Base-by-base conservation (phyloP, 2,329 filamentous ascomycete species). In the Thielaviopsis populi region DNA sequence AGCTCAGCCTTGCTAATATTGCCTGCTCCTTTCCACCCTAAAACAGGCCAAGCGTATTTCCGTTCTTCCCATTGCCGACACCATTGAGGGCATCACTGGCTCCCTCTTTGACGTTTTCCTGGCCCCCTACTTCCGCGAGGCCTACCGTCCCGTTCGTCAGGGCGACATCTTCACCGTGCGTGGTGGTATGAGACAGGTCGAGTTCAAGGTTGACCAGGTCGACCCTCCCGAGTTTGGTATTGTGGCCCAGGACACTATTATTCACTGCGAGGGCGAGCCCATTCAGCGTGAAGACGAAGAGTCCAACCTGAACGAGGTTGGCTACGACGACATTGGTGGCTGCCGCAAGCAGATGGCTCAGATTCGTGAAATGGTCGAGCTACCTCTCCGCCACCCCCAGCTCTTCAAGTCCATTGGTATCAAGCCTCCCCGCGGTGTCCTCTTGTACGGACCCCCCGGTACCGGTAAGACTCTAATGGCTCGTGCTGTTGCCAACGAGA, bases 391-490 rank as follows among this genome's bases (percentile, higher is more conserved):
- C 72, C 94, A 99, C 77, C 94, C 94, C 67, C 94, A 97, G 76
- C 87, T 99, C 61, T 99, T 99, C 88, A 99, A 97, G 83, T 97
- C 92, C 48, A 97, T 99, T 73, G 94, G 94, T 84, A 96, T 99
- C 80, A 99, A 99, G 84, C 94, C 94, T 64, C 94, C 94, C 56
- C 91, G 94, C 72, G 94, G 94, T 85, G 95, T 97, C 72, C 83
- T 99, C 73, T 90, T 99, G 73, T 92, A 88, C 75, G 94, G 94
- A 68, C 94, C 94, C 72, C 94, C 94, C 11, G 94, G 94, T 88
- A 97, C 94, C 68, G 94, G 94, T 87, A 99, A 99, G 83, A 99
- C 94, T 43, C 80, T 99, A 70, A 97, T 97, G 94, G 94, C 94
- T 72, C 89, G 94, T 76, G 94, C 94, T 68, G 94, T 99, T 64